phyloP scores from a whole-genome alignment of 768 basidiomycete species.

The Tulasnella sp. region DNA sequence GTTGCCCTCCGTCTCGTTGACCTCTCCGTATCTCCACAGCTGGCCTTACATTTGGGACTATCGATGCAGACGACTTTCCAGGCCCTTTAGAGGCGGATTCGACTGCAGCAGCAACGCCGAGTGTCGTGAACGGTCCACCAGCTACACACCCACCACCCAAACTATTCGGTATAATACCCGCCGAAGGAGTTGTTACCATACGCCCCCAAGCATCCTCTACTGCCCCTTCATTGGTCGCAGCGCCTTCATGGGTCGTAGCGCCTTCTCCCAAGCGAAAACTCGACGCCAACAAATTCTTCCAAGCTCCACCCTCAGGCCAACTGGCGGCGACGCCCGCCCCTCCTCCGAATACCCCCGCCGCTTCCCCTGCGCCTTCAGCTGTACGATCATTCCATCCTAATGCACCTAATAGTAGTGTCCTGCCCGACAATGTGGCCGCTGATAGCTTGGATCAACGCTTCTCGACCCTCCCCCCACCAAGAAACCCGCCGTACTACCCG shows the following conservation, averaged over 20 bases:
- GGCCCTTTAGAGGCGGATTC: background rate
- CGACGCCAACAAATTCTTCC: constrained; percentile 47
- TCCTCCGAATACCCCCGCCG: constrained; percentile 33
- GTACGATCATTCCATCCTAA: constrained; percentile 46
- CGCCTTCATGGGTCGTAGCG: constrained; percentile 30
- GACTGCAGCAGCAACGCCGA: background rate
- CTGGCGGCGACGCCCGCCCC: constrained; percentile 35
- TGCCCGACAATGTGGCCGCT: constrained; percentile 34
- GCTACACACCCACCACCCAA: background rate
- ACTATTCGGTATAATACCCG: background rate
- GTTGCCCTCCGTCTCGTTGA: too few species aligned
- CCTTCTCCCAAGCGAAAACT: constrained; percentile 40
- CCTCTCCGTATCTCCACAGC: background rate
- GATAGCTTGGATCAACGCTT: background rate
- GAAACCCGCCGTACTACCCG: constrained; percentile 37
- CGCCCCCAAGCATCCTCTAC: background rate
- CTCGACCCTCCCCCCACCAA: constrained; percentile 44
- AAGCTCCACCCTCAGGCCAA: too few species aligned
- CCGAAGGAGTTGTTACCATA: too few species aligned
- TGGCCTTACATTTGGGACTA: background rate
- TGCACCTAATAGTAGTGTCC: constrained; percentile 33
- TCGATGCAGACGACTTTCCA: background rate
- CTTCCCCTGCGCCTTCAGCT: constrained; percentile 55
- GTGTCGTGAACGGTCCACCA: background rate
- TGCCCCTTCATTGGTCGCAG: background rate